These are phyloP conservation scores for Flaveria brownii DNA, from an alignment of 129 eudicot species.

Conservation along the genomic window DNA sequence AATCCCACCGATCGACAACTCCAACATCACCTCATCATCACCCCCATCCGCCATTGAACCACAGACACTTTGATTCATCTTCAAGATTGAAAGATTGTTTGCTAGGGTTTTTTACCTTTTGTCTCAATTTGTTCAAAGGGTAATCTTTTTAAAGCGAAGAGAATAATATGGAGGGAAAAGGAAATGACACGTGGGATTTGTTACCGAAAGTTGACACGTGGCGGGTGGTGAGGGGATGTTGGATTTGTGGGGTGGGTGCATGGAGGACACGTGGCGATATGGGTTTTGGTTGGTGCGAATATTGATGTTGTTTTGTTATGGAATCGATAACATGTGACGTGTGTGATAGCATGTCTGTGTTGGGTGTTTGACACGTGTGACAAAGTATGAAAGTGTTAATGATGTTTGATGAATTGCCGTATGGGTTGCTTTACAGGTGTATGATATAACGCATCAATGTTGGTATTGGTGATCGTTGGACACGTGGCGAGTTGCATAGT, in stretches of 20 bases:
- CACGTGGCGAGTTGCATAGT: too few relatives aligned
- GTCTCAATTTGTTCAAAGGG: background rate
- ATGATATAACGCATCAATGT: too few relatives aligned
- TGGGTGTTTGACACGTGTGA: too few relatives aligned
- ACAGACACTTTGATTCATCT: background rate
- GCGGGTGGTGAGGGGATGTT: background rate
- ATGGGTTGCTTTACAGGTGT: too few relatives aligned
- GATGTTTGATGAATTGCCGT: too few relatives aligned
- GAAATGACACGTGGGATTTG: constrained; percentile 46
- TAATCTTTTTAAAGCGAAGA: background rate
- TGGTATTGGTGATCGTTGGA: too few relatives aligned
- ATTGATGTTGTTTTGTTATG: background rate
- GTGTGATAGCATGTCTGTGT: too few relatives aligned
- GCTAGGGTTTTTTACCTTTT: too few relatives aligned
- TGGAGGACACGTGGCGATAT: constrained; percentile 24
- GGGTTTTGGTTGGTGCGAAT: constrained; percentile 6
- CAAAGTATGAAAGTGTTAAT: too few relatives aligned
- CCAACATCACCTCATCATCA: constrained; percentile 62
- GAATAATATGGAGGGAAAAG: constrained; percentile 17
- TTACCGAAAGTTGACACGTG: constrained; percentile 24
- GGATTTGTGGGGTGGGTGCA: constrained; percentile 16
- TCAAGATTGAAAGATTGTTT: too few relatives aligned
- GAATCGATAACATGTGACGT: too few relatives aligned
- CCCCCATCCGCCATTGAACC: constrained; percentile 17
- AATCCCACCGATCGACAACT: constrained; percentile 60